Evolutionary conservation across 2,329 filamentous ascomycete species (phyloP).

Genomic region (Eutypella sp.): DNA sequence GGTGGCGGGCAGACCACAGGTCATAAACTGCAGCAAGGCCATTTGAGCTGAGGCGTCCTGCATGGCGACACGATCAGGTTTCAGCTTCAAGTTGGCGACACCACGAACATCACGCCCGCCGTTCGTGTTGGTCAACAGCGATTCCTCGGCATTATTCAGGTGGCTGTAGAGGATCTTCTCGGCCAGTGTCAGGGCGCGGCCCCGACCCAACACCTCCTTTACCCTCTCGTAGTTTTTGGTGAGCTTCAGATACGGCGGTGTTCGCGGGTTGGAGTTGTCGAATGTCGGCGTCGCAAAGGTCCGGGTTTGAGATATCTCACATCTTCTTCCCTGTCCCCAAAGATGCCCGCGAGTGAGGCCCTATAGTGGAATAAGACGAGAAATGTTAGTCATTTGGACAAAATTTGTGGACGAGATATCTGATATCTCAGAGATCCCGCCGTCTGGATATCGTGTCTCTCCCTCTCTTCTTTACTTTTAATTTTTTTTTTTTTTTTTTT

Average conservation of each 20-base stretch:
- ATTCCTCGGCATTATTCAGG: slow-evolving; percentile 83
- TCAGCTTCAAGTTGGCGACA: slow-evolving; percentile 89
- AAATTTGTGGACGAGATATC: background rate
- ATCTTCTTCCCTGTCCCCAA: slow-evolving; percentile 13
- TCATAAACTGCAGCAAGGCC: slow-evolving; percentile 98
- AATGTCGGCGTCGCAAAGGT: slow-evolving; percentile 29
- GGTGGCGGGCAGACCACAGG: slow-evolving; percentile 80
- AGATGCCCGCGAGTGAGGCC: slow-evolving; percentile 19
- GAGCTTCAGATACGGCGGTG: slow-evolving; percentile 65
- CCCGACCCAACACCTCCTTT: slow-evolving; percentile 47
- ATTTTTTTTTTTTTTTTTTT: no score
- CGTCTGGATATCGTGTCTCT: no score
- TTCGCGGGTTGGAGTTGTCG: slow-evolving; percentile 40
- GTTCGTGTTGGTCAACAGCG: slow-evolving; percentile 74
- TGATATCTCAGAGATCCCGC: no score
- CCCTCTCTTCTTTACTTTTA: no score
- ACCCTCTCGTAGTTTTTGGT: slow-evolving; percentile 58
- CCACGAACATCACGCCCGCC: slow-evolving; percentile 82
- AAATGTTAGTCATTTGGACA: slow-evolving; percentile 2
- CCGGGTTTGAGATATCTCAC: slow-evolving; percentile 18
- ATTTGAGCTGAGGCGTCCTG: slow-evolving; percentile 98
- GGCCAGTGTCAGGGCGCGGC: slow-evolving; percentile 70
- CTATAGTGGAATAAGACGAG: no score
- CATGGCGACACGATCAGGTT: slow-evolving; percentile 97
- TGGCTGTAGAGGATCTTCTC: slow-evolving; percentile 99